These are phyloP conservation scores for Albizia julibrissin DNA, from an alignment of 306 rosid species.

Conservation along the genomic window DNA sequence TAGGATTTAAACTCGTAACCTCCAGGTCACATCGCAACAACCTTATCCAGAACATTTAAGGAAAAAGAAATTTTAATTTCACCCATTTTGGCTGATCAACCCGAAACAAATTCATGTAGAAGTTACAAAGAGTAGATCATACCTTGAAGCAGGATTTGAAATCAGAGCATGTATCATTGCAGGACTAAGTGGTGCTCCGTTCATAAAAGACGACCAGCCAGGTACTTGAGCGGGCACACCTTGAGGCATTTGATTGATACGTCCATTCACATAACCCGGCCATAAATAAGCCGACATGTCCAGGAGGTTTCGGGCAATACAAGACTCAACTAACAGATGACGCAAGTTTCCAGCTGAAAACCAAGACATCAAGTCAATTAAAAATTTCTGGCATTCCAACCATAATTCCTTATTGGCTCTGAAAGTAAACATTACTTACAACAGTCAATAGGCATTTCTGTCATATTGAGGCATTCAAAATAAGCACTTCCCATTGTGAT, in stretches of 20 bases:
- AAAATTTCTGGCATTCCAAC: conserved; percentile 3
- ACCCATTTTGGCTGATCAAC: conserved; percentile 11
- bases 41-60: conserved; percentile 20
- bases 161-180: conserved; percentile 51
- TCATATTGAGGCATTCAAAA: conserved; percentile 69
- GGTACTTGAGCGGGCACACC: conserved; percentile 54
- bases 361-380: neutral
- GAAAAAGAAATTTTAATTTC: neutral
- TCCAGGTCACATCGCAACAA: neutral
- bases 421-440: conserved; percentile 58
- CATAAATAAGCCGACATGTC: conserved; percentile 82
- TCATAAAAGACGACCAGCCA: conserved; percentile 67
- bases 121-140: conserved; percentile 19
- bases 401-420: conserved; percentile 17
- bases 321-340: conserved; percentile 83
- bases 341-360: conserved; percentile 69
- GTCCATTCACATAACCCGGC: conserved; percentile 67
- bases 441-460: conserved; percentile 72
- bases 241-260: conserved; percentile 58
- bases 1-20: too few relatives aligned
- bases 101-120: conserved; percentile 1
- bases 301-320: conserved; percentile 61
- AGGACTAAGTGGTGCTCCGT: conserved; percentile 55
- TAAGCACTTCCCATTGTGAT: conserved; percentile 68
- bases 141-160: conserved; percentile 75